Evolutionary conservation across 2,329 filamentous ascomycete genomes (phyloP).

Genomic region (Leptosphaerulina australis): DNA sequence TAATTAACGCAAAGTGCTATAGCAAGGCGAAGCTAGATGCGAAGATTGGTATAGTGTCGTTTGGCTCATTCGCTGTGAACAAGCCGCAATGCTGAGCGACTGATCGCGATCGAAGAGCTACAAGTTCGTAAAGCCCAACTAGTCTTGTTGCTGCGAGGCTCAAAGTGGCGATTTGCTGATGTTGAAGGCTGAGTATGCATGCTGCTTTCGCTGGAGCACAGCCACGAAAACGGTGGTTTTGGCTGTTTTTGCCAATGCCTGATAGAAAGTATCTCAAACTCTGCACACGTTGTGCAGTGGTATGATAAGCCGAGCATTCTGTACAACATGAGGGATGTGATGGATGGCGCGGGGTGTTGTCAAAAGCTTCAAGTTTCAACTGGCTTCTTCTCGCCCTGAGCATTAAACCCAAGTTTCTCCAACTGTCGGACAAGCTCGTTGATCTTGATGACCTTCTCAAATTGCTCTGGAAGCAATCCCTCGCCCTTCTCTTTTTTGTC

Average conservation of each 20-base stretch:
- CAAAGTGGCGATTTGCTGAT: background rate
- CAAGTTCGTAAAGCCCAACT: background rate
- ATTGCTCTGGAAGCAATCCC: slow-evolving; percentile 85
- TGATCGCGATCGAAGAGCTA: background rate
- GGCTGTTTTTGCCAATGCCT: background rate
- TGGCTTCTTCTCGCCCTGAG: slow-evolving; percentile 71
- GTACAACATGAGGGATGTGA: background rate
- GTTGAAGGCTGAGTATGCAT: background rate
- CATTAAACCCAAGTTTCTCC: slow-evolving; percentile 81
- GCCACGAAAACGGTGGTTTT: background rate
- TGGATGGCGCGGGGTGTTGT: background rate
- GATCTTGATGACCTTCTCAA: slow-evolving; percentile 97
- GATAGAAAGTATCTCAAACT: background rate
- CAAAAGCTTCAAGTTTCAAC: slow-evolving; percentile 36
- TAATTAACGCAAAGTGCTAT: slow-evolving; percentile 2
- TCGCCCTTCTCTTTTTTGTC: slow-evolving; percentile 90
- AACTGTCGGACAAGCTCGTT: slow-evolving; percentile 90
- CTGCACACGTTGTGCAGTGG: background rate
- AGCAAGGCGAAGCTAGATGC: background rate
- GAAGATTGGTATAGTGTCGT: background rate
- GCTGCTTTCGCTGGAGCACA: background rate
- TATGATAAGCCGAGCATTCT: background rate
- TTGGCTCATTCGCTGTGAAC: background rate
- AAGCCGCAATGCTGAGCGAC: background rate
- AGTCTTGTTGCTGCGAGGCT: background rate